phyloP scores from a whole-genome alignment of 2,329 filamentous ascomycete species.

The Blastomyces parvus region DNA sequence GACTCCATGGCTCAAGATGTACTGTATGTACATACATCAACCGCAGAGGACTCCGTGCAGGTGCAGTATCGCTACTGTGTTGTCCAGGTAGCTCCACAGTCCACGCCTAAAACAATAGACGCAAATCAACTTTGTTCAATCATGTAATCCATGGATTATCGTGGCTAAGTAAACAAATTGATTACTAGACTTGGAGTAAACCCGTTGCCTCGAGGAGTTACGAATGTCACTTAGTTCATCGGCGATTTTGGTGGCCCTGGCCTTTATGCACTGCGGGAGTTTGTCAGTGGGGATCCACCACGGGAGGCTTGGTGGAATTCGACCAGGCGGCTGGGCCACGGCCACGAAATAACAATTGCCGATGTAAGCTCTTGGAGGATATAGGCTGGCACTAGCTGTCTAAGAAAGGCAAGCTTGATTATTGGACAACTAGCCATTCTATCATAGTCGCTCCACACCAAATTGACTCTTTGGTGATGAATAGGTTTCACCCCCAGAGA shows the following conservation, averaged over 20 bases:
- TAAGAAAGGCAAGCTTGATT: background rate
- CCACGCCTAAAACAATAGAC: background rate
- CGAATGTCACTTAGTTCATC: background rate
- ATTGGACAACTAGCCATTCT: background rate
- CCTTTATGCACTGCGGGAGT: background rate
- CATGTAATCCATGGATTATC: background rate
- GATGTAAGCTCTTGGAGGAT: background rate
- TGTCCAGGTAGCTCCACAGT: background rate
- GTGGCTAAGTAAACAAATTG: background rate
- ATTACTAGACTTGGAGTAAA: background rate
- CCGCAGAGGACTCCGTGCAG: too few species aligned
- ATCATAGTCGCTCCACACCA: background rate
- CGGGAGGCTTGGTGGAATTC: background rate
- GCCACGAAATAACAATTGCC: background rate
- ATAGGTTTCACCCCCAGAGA: too few species aligned
- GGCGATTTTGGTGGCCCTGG: background rate
- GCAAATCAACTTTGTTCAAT: background rate
- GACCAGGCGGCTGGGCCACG: background rate
- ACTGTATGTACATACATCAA: background rate
- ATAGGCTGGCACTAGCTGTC: background rate
- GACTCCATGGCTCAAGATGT: background rate
- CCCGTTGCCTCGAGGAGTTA: background rate
- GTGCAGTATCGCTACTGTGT: background rate
- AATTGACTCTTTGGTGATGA: too few species aligned
- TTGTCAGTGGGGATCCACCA: background rate